Conservation (phyloP, 2,329 filamentous ascomycete genomes). For the Echinosphaeria canescens region DNA sequence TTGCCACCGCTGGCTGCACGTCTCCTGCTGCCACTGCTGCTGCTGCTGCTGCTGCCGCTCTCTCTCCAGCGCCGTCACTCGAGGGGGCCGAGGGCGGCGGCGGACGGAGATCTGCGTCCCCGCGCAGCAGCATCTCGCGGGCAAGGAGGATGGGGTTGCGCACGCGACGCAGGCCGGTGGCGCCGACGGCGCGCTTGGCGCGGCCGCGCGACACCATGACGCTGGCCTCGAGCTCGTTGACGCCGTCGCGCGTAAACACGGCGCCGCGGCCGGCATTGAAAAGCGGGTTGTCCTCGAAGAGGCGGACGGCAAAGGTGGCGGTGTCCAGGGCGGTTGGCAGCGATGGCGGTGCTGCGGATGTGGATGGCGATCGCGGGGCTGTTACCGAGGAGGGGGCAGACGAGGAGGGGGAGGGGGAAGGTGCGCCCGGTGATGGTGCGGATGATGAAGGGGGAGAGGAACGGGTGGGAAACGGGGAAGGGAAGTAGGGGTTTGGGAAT, state of each 20-base stretch:
- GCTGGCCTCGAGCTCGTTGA: constrained; percentile 70
- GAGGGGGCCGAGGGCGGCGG: too few relatives aligned
- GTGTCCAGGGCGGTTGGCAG: constrained; percentile 44
- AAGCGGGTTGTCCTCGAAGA: constrained; percentile 59
- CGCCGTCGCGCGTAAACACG: constrained; percentile 66
- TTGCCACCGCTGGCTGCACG: constrained; percentile 16
- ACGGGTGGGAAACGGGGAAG: too few relatives aligned
- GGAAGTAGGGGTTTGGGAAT: too few relatives aligned
- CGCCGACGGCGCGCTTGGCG: constrained; percentile 57
- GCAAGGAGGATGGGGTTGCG: constrained; percentile 64
- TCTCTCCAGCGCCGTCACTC: too few relatives aligned
- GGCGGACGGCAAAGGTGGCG: constrained; percentile 51
- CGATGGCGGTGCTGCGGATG: constrained; percentile 1
- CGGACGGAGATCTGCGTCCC: constrained; percentile 38
- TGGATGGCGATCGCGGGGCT: too few relatives aligned
- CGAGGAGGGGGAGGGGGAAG: too few relatives aligned
- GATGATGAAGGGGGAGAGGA: too few relatives aligned
- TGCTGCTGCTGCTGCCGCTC: too few relatives aligned
- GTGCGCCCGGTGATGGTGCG: too few relatives aligned
- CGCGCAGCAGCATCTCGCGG: constrained; percentile 43
- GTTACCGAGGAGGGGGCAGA: not conserved
- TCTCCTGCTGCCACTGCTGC: too few relatives aligned
- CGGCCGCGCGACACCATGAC: constrained; percentile 62
- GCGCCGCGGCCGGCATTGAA: constrained; percentile 76
- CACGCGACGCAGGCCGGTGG: constrained; percentile 52